Percentiles rank a stretch among this genome's conserved stretches.
Conservation (phyloP, 345 rosid species). For the Cochlearia excelsa region DNA sequence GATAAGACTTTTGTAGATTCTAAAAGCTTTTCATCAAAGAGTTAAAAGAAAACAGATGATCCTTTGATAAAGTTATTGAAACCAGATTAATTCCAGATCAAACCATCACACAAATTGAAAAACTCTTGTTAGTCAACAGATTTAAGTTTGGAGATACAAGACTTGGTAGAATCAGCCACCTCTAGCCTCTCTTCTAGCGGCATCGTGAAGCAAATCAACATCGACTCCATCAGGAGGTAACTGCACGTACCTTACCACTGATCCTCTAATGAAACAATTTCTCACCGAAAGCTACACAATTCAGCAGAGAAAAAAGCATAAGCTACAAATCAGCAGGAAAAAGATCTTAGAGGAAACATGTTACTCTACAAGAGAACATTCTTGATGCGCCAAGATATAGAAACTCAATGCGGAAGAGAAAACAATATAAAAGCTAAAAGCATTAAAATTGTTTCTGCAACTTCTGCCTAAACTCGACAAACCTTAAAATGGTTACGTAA, state of each 20-base stretch:
- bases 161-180: constrained; percentile 54
- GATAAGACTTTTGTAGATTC: constrained; percentile 5
- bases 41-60: constrained; percentile 1
- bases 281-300: constrained; percentile 87
- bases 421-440: neutral
- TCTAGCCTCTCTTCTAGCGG: constrained; percentile 98
- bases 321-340: constrained; percentile 2
- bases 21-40: neutral
- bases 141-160: constrained; percentile 27
- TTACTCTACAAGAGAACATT: neutral
- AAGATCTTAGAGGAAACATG: neutral
- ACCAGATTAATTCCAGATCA: constrained; percentile 23
- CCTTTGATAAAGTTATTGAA: constrained; percentile 18
- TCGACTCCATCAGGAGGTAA: constrained; percentile 96
- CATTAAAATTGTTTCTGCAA: neutral
- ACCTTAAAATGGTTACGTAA: constrained; percentile 8
- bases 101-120: constrained; percentile 30
- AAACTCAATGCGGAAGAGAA: too few relatives aligned
- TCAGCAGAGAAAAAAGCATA: constrained; percentile 1
- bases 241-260: constrained; percentile 97
- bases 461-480: neutral
- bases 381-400: neutral
- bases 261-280: constrained; percentile 98
- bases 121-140: neutral
- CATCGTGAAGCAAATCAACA: constrained; percentile 93